Percentiles rank a stretch among this genome's conserved stretches.
phyloP scores from a whole-genome alignment of 257 asterid genomes.

The Anisodus acutangulus region DNA sequence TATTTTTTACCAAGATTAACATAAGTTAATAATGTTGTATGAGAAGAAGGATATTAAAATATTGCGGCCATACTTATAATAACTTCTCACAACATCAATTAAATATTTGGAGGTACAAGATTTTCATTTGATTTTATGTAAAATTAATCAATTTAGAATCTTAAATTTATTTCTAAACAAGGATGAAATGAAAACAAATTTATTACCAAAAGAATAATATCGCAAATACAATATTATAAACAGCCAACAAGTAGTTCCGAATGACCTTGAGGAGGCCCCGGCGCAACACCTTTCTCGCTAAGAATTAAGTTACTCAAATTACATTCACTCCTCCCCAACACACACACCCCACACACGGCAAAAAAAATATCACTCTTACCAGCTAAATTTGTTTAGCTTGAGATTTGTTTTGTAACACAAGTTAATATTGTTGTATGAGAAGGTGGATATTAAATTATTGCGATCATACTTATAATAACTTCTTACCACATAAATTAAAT shows the following conservation, averaged over 20 bases:
- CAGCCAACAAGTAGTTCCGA: too few relatives aligned
- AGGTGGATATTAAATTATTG: not conserved
- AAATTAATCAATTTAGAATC: too few relatives aligned
- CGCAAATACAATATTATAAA: too few relatives aligned
- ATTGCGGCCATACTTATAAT: not conserved
- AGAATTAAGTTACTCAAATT: too few relatives aligned
- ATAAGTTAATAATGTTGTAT: not conserved
- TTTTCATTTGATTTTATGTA: too few relatives aligned
- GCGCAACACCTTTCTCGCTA: too few relatives aligned
- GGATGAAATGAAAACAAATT: too few relatives aligned
- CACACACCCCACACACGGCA: not conserved
- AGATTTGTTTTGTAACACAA: not conserved
- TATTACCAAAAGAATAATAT: too few relatives aligned
- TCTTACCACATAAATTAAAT: not conserved
- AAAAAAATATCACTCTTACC: too few relatives aligned
- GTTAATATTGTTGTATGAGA: not conserved
- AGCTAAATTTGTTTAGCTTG: too few relatives aligned
- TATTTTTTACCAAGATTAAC: not conserved
- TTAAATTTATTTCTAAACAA: too few relatives aligned
- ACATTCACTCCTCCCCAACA: not conserved
- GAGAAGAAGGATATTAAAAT: not conserved
- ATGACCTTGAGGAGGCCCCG: too few relatives aligned
- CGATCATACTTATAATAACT: not conserved
- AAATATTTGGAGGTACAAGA: not conserved
- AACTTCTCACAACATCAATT: not conserved